Percentiles rank a stretch among this genome's conserved stretches.
phyloP scores from a whole-genome alignment of 2,329 filamentous ascomycete genomes.

The Neonectria faginata region DNA sequence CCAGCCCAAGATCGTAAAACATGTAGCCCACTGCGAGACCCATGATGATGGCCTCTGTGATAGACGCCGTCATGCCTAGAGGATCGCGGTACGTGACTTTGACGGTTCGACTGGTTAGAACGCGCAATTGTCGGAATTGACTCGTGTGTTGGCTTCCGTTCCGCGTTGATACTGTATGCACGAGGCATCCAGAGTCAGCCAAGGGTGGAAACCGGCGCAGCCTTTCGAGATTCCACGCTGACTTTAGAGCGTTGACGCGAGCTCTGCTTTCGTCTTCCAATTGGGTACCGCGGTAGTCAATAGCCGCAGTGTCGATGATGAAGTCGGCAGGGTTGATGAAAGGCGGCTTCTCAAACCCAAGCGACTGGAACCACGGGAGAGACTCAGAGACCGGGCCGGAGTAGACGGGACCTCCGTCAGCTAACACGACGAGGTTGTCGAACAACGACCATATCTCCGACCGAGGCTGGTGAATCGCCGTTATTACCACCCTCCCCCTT shows the following conservation, averaged over 20 bases:
- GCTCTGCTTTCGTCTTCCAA: conserved; percentile 68
- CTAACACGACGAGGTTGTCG: conserved; percentile 75
- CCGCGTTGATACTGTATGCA: conserved; percentile 17
- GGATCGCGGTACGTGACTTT: conserved; percentile 78
- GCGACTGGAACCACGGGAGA: conserved; percentile 70
- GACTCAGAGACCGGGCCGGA: conserved; percentile 69
- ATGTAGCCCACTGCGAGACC: conserved; percentile 78
- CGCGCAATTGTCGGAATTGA: conserved; percentile 70
- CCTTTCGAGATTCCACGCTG: conserved; percentile 65
- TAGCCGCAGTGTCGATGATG: conserved; percentile 76
- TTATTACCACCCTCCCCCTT: conserved; percentile 75
- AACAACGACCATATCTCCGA: conserved; percentile 86
- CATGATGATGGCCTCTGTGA: conserved; percentile 76
- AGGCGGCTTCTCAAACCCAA: conserved; percentile 70
- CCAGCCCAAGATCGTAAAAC: conserved; percentile 72
- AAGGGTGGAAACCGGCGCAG: conserved; percentile 38
- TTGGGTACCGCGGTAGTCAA: conserved; percentile 76
- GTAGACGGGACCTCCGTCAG: conserved; percentile 74
- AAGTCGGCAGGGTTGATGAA: conserved; percentile 83
- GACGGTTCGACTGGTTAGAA: conserved; percentile 75
- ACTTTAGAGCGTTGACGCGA: conserved; percentile 69
- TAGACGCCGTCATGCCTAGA: conserved; percentile 77
- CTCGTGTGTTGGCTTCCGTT: conserved; percentile 57
- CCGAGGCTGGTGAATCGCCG: conserved; percentile 79
- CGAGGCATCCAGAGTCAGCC: neutral